Percentiles rank a stretch among this genome's conserved stretches.
These are phyloP conservation scores for Microthlaspi erraticum DNA, from an alignment of 345 rosid genomes.

Conservation along the genomic window DNA sequence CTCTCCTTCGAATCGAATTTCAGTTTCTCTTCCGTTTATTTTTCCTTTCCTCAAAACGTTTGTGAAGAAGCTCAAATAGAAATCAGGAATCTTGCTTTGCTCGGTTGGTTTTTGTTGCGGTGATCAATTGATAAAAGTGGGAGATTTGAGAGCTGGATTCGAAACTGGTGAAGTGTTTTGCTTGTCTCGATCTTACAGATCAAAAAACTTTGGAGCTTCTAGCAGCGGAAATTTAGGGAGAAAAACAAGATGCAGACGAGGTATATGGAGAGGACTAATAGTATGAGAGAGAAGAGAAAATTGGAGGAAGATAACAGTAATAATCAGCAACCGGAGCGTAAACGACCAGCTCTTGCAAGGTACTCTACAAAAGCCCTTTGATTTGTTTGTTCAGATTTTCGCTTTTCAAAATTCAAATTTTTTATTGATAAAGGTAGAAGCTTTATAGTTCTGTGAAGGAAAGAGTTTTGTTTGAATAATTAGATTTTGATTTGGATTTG, in stretches of 20 bases:
- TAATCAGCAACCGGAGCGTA: slow-evolving; percentile 72
- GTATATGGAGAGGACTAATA: slow-evolving; percentile 80
- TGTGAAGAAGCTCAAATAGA: background rate
- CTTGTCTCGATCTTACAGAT: slow-evolving; percentile 36
- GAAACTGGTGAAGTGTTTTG: slow-evolving; percentile 19
- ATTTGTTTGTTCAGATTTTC: background rate
- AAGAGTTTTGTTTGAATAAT: background rate
- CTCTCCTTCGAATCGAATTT: slow-evolving; percentile 27
- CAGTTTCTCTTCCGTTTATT: background rate
- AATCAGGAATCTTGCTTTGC: background rate
- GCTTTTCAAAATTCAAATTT: background rate
- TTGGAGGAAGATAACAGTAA: slow-evolving; percentile 51
- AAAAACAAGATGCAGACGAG: slow-evolving; percentile 65
- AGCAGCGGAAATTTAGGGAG: background rate
- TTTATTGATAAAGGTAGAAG: background rate
- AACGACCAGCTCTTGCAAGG: slow-evolving; percentile 96
- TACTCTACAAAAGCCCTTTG: slow-evolving; percentile 33
- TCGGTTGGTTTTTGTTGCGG: background rate
- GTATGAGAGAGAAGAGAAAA: slow-evolving; percentile 82
- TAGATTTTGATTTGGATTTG: background rate
- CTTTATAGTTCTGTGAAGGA: background rate
- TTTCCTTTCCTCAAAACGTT: background rate
- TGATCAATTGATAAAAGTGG: background rate
- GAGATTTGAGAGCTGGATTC: slow-evolving; percentile 20
- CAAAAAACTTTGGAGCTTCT: slow-evolving; percentile 8